These are phyloP conservation scores for Debaryomycetaceae sp. DNA, from an alignment of 1,139 yeast species.

Conservation along the genomic window DNA sequence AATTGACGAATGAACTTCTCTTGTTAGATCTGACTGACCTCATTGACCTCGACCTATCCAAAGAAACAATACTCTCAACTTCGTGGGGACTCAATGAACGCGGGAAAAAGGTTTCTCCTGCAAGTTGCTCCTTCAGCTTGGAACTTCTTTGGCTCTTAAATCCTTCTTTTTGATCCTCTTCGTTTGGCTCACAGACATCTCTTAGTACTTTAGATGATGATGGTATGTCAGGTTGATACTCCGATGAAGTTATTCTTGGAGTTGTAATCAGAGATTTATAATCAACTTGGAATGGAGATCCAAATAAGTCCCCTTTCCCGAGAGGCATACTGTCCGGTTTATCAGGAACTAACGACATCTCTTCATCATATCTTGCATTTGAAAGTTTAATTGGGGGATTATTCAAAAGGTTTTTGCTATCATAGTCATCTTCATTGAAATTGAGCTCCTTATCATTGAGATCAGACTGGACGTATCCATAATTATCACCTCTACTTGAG, in stretches of 20 bases:
- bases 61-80: slow-evolving; percentile 68
- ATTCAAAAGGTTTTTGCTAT: slow-evolving; percentile 19
- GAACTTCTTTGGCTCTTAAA: neutral
- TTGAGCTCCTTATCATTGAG: neutral
- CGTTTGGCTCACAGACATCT: neutral
- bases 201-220: slow-evolving; percentile 1
- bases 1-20: slow-evolving; percentile 42
- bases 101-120: slow-evolving; percentile 72
- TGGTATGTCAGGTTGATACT: neutral
- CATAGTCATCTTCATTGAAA: slow-evolving; percentile 16
- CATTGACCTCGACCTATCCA: slow-evolving; percentile 68
- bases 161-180: neutral
- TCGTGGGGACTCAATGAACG: slow-evolving; percentile 63
- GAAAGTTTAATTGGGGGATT: slow-evolving; percentile 27
- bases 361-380: slow-evolving; percentile 26
- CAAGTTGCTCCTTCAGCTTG: slow-evolving; percentile 15
- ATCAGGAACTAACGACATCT: slow-evolving; percentile 21
- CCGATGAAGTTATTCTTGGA: neutral
- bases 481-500: slow-evolving; percentile 4
- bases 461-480: neutral
- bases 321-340: slow-evolving; percentile 2
- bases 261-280: slow-evolving; percentile 9
- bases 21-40: slow-evolving; percentile 43
- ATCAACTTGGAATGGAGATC: slow-evolving; percentile 32
- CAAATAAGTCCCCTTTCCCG: slow-evolving; percentile 16